Conservation (phyloP, 495 filamentous ascomycete species). For the Trichoderma parareesei region DNA sequence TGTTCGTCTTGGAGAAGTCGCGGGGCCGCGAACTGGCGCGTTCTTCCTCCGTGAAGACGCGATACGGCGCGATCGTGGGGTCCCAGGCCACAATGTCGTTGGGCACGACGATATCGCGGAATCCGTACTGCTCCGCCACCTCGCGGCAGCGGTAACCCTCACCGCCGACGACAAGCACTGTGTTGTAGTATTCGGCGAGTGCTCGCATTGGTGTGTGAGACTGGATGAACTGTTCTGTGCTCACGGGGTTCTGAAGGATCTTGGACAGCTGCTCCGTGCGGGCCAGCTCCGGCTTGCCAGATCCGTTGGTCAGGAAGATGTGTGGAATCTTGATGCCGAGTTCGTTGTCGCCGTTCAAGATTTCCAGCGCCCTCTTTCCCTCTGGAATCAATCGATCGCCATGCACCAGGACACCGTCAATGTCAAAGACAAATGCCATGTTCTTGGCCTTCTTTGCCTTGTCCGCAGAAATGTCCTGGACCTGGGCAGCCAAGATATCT, state of each 20-base stretch:
- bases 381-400: slow-evolving; percentile 56
- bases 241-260: slow-evolving; percentile 50
- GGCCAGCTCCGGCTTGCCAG: slow-evolving; percentile 52
- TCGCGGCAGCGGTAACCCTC: slow-evolving; percentile 59
- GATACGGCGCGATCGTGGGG: slow-evolving; percentile 52
- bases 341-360: slow-evolving; percentile 60
- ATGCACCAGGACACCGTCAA: slow-evolving; percentile 59
- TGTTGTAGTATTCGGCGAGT: slow-evolving; percentile 57
- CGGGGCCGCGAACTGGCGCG: slow-evolving; percentile 49
- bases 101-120: slow-evolving; percentile 56
- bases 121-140: slow-evolving; percentile 57
- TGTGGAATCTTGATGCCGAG: slow-evolving; percentile 64
- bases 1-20: slow-evolving; percentile 60
- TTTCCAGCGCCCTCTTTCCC: slow-evolving; percentile 49
- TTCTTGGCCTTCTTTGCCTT: slow-evolving; percentile 59
- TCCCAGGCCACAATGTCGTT: slow-evolving; percentile 61
- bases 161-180: slow-evolving; percentile 57
- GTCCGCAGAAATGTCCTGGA: slow-evolving; percentile 62
- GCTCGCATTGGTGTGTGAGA: slow-evolving; percentile 60
- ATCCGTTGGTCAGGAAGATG: slow-evolving; percentile 63
- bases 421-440: slow-evolving; percentile 62
- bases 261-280: slow-evolving; percentile 50
- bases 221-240: slow-evolving; percentile 60
- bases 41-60: slow-evolving; percentile 52
- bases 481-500: slow-evolving; percentile 62